phyloP scores from a whole-genome alignment of 768 basidiomycete species.

The Lanmaoa rubissima region DNA sequence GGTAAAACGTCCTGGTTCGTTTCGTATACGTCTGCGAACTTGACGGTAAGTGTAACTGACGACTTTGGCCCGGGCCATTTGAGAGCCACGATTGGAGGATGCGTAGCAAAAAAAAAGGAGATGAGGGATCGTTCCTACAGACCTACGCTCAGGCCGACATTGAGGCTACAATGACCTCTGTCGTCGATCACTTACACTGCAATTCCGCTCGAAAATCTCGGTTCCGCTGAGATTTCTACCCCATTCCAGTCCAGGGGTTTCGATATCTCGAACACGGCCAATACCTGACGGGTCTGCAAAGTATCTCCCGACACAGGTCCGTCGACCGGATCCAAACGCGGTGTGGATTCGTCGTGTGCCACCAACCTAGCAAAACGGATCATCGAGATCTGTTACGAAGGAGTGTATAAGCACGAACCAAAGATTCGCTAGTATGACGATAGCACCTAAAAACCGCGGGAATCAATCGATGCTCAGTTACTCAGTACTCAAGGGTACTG shows the following conservation, averaged over 20 bases:
- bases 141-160: too few species aligned
- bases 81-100: background rate
- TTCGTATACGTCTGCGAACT: too few species aligned
- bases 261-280: conserved; percentile 14
- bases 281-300: conserved; percentile 14
- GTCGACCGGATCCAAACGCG: conserved; percentile 27
- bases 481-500: background rate
- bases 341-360: conserved; percentile 18
- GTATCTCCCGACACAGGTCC: conserved; percentile 21
- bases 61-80: background rate
- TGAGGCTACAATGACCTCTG: too few species aligned
- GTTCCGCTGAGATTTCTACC: conserved; percentile 3
- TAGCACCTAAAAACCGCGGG: background rate
- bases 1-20: background rate
- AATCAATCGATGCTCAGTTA: background rate
- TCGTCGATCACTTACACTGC: background rate
- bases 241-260: conserved; percentile 10
- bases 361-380: conserved; percentile 8
- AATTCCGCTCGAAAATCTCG: background rate
- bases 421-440: conserved; percentile 1
- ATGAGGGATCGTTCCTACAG: too few species aligned
- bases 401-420: conserved; percentile 3
- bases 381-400: background rate
- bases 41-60: too few species aligned
- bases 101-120: too few species aligned